A percentile compares a stretch with the other conserved stretches of the same genome.
Conservation (phyloP, 2,329 filamentous ascomycete genomes). For the Penicillium rolfsii region DNA sequence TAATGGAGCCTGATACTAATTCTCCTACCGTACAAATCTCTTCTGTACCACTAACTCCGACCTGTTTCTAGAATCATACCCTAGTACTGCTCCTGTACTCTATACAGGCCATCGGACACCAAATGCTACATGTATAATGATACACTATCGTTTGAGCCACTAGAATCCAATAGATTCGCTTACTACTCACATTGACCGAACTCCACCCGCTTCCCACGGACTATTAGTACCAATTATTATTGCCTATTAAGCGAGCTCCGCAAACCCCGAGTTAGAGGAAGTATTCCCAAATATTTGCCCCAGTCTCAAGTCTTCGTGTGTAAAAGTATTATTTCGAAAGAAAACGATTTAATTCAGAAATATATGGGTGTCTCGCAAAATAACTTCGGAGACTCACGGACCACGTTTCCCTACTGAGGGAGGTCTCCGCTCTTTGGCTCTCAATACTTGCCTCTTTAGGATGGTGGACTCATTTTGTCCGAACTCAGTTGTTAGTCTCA, state of each 20-base stretch:
- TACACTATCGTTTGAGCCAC: background rate
- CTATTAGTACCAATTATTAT: background rate
- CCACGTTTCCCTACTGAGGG: slow-evolving; percentile 21
- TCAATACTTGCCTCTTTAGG: background rate
- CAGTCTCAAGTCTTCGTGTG: too few relatives aligned
- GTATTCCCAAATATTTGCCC: background rate
- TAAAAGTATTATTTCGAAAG: background rate
- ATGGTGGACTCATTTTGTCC: background rate
- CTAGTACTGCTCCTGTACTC: too few relatives aligned
- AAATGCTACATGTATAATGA: background rate
- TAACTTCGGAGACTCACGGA: slow-evolving; percentile 16
- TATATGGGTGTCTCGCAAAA: background rate
- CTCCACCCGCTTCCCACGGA: background rate
- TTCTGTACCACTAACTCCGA: too few relatives aligned
- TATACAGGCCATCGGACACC: background rate
- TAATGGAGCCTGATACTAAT: background rate
- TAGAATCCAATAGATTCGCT: slow-evolving; percentile 1
- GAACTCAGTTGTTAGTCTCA: too few relatives aligned
- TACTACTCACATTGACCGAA: background rate
- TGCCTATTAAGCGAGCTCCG: slow-evolving; percentile 22
- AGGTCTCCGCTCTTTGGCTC: slow-evolving; percentile 4
- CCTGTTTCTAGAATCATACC: too few relatives aligned
- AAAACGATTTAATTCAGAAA: background rate
- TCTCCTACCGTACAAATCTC: background rate
- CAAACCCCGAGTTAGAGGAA: slow-evolving; percentile 1